These are phyloP conservation scores for Nicotiana tomentosiformis DNA, from an alignment of 257 asterid species.

Conservation along the genomic window DNA sequence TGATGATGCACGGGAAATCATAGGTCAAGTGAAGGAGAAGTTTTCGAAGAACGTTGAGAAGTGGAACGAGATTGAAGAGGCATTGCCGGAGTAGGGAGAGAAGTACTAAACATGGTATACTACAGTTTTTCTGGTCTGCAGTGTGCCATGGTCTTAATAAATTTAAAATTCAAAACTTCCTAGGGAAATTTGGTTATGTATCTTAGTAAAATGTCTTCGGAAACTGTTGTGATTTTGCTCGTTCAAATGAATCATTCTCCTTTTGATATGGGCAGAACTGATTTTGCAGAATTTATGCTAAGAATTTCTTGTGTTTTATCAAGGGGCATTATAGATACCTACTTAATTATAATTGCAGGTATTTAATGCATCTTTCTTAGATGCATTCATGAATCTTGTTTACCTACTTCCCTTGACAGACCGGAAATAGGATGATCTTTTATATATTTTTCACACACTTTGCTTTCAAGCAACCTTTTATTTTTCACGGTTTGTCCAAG, in stretches of 20 bases:
- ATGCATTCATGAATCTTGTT: not conserved
- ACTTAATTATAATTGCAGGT: not conserved
- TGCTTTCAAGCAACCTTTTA: too few relatives aligned
- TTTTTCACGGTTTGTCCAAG: too few relatives aligned
- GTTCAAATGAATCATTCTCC: not conserved
- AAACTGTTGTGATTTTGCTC: not conserved
- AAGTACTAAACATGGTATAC: constrained; percentile 13
- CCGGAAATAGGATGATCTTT: not conserved
- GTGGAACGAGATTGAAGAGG: constrained; percentile 72
- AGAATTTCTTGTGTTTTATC: not conserved
- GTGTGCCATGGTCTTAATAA: not conserved
- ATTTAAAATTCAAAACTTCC: not conserved
- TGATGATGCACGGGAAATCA: constrained; percentile 55
- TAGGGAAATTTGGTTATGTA: not conserved
- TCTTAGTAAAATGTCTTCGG: not conserved
- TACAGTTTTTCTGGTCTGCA: not conserved
- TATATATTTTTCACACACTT: too few relatives aligned
- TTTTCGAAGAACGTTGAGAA: constrained; percentile 40
- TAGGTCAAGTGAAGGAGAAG: constrained; percentile 49
- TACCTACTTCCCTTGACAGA: not conserved
- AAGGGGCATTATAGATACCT: not conserved
- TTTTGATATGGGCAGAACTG: not conserved
- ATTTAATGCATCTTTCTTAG: not conserved
- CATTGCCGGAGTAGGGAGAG: constrained; percentile 41
- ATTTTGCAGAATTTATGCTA: not conserved